A percentile compares a stretch with the other conserved stretches of the same genome.
phyloP scores from a whole-genome alignment of 2,329 filamentous ascomycete genomes.

The Purpureocillium lavendulum region DNA sequence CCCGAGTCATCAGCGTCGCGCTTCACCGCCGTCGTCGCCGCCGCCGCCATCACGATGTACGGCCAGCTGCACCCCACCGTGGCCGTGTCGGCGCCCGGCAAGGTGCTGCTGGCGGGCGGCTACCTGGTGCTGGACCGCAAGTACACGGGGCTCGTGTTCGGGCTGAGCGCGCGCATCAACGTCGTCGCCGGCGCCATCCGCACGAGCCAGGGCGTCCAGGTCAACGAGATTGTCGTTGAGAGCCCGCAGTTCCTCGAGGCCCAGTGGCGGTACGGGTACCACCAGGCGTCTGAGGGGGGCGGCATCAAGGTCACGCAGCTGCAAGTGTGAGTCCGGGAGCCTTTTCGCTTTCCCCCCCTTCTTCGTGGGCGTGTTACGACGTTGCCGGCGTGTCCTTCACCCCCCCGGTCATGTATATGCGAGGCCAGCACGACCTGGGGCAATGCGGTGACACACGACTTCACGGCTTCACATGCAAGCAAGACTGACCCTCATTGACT shows the following conservation, averaged over 20 bases:
- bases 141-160: constrained; percentile 70
- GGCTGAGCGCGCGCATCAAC: constrained; percentile 60
- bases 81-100: constrained; percentile 85
- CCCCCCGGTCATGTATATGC: too few species aligned
- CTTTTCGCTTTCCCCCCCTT: neutral
- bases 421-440: too few species aligned
- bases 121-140: constrained; percentile 87
- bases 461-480: too few species aligned
- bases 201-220: constrained; percentile 54
- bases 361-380: too few species aligned
- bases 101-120: constrained; percentile 89
- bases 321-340: constrained; percentile 55
- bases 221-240: constrained; percentile 70
- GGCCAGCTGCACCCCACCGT: constrained; percentile 23
- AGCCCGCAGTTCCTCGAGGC: constrained; percentile 88
- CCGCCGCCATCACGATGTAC: neutral
- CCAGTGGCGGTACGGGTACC: constrained; percentile 80
- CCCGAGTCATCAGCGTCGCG: too few species aligned
- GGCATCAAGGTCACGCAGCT: constrained; percentile 76
- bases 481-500: too few species aligned
- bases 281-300: constrained; percentile 59
- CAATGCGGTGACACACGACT: too few species aligned
- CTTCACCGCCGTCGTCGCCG: too few species aligned
- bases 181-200: constrained; percentile 49
- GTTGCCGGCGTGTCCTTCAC: too few species aligned